Conservation (phyloP, 2,329 filamentous ascomycete species). For the Drechslerella coelobrocha region DNA sequence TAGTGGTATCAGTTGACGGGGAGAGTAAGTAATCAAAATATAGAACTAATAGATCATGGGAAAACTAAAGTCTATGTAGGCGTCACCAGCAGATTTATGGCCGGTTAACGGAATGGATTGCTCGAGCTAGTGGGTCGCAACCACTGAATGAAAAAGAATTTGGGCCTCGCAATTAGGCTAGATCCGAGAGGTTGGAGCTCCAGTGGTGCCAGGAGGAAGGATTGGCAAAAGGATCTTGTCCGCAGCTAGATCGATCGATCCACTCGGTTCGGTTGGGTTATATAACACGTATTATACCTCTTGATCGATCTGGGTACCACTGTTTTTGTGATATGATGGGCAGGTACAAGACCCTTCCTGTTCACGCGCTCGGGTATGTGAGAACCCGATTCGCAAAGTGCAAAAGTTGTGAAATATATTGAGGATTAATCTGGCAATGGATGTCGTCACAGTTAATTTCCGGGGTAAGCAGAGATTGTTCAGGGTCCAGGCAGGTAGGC, state of each 20-base stretch:
- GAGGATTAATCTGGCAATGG: slow-evolving; percentile 25
- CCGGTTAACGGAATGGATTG: slow-evolving; percentile 14
- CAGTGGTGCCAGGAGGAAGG: slow-evolving; percentile 14
- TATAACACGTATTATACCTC: neutral
- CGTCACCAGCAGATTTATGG: neutral
- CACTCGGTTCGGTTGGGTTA: neutral
- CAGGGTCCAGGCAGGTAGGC: slow-evolving; percentile 25
- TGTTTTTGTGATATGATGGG: neutral
- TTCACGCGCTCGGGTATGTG: neutral
- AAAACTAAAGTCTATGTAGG: no score
- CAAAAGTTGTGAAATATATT: neutral
- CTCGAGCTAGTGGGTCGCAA: no score
- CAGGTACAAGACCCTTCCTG: neutral
- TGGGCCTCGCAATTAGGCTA: slow-evolving; percentile 15
- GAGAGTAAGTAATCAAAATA: no score
- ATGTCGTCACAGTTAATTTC: slow-evolving; percentile 44
- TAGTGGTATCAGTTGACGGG: no score
- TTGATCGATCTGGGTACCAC: neutral
- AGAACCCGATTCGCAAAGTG: neutral
- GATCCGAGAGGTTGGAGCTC: slow-evolving; percentile 43
- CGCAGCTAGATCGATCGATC: slow-evolving; percentile 35
- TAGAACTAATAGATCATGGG: no score
- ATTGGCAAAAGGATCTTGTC: slow-evolving; percentile 33
- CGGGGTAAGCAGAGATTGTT: slow-evolving; percentile 28
- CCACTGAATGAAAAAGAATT: neutral